Evolutionary conservation across 148 eudicot species (phyloP).

Genomic region (Heliamphora exappendiculata): DNA sequence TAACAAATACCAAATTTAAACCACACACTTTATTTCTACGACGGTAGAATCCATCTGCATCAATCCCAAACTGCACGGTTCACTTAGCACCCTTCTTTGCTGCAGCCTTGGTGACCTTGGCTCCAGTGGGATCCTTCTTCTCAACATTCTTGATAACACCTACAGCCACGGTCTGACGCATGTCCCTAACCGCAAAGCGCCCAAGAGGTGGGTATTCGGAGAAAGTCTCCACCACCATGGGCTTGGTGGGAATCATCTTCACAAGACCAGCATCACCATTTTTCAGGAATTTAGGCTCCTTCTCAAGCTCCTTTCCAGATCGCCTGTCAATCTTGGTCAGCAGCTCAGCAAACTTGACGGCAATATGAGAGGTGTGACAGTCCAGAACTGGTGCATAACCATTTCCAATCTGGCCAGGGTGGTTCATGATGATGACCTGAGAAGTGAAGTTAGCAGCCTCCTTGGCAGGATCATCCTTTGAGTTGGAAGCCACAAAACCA

Average conservation of each 20-base stretch:
- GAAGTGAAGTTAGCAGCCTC: conserved; percentile 27
- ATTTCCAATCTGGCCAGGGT: conserved; percentile 27
- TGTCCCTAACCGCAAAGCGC: conserved; percentile 27
- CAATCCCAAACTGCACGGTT: neutral
- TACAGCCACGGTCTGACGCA: conserved; percentile 27
- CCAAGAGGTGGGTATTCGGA: conserved; percentile 26
- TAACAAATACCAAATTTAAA: neutral
- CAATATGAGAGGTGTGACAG: conserved; percentile 29
- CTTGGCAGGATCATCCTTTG: conserved; percentile 31
- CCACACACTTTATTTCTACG: neutral
- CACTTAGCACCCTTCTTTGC: conserved; percentile 27
- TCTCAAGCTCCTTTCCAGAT: conserved; percentile 26
- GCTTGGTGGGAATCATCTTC: conserved; percentile 31
- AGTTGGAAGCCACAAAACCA: conserved; percentile 28
- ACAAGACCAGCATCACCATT: conserved; percentile 26
- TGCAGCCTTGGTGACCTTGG: conserved; percentile 30
- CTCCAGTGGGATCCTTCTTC: conserved; percentile 29
- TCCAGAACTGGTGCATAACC: conserved; percentile 32
- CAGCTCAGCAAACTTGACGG: conserved; percentile 26
- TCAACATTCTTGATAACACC: conserved; percentile 27
- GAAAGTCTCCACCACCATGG: conserved; percentile 31
- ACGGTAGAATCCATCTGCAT: neutral
- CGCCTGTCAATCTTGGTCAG: conserved; percentile 29
- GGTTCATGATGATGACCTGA: conserved; percentile 33
- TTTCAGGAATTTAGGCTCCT: conserved; percentile 27